These are phyloP conservation scores for Aspergillus homomorphus DNA, from an alignment of 495 filamentous ascomycete genomes.

Conservation along the genomic window DNA sequence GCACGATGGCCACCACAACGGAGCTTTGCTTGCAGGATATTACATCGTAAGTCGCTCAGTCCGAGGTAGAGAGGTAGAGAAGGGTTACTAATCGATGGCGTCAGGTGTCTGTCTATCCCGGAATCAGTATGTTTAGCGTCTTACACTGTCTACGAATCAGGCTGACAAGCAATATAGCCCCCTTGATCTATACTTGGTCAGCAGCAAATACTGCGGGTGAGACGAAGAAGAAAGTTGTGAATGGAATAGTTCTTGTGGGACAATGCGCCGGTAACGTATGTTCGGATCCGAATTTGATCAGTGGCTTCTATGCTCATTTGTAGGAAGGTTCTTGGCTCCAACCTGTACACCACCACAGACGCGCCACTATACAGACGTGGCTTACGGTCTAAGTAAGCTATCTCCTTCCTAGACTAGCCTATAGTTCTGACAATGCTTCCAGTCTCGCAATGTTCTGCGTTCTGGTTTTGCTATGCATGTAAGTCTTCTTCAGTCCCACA, in stretches of 20 bases:
- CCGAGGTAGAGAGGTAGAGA: not conserved
- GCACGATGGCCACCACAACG: conserved; percentile 43
- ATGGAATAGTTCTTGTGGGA: conserved; percentile 55
- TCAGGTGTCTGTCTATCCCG: conserved; percentile 55
- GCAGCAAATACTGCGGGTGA: conserved; percentile 62
- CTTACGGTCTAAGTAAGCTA: conserved; percentile 46
- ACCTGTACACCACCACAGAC: conserved; percentile 56
- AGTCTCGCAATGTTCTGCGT: conserved; percentile 54
- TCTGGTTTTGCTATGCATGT: conserved; percentile 45
- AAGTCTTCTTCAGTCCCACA: conserved; percentile 18
- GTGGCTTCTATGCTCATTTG: conserved; percentile 1
- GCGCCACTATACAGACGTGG: conserved; percentile 53
- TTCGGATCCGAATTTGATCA: not conserved
- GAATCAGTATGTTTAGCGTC: conserved; percentile 40
- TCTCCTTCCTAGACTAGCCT: not conserved
- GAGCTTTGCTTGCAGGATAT: conserved; percentile 54
- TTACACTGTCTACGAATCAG: conserved; percentile 4
- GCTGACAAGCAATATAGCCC: conserved; percentile 41
- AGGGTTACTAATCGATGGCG: conserved; percentile 10
- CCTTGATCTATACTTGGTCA: conserved; percentile 62
- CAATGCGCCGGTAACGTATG: conserved; percentile 58
- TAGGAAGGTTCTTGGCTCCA: conserved; percentile 51
- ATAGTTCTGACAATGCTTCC: conserved; percentile 2
- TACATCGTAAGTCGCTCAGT: conserved; percentile 42
- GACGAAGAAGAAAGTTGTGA: conserved; percentile 60